phyloP scores from a whole-genome alignment of 2,329 filamentous ascomycete genomes.

The Colletotrichum cordylinicola region DNA sequence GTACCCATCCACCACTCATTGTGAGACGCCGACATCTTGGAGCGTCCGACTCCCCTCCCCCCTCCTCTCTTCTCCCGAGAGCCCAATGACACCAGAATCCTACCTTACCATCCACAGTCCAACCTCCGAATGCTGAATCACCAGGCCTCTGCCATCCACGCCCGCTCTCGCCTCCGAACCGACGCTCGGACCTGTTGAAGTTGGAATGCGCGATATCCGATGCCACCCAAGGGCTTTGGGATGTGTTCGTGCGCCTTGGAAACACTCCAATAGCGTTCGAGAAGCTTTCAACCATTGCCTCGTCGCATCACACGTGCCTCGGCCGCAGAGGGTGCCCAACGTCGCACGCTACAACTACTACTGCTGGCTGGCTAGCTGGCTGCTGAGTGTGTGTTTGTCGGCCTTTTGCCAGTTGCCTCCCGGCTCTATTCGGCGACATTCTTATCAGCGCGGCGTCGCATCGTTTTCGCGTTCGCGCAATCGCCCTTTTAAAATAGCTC shows the following conservation, averaged over 20 bases:
- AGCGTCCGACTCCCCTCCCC: not conserved
- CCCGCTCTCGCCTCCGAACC: not conserved
- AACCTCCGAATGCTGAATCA: not conserved
- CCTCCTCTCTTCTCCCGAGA: not conserved
- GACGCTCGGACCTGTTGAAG: not conserved
- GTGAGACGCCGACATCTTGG: conserved; percentile 7
- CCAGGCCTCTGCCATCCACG: not conserved
- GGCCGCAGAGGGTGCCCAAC: not conserved
- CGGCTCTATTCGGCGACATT: not conserved
- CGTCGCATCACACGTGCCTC: not conserved
- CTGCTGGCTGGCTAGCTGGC: not conserved
- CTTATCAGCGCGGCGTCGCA: not conserved
- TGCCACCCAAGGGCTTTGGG: not conserved
- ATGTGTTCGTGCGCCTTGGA: not conserved
- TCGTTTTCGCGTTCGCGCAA: not conserved
- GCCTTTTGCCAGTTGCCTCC: not conserved
- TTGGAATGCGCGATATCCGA: not conserved
- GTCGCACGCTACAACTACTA: not conserved
- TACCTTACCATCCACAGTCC: not conserved
- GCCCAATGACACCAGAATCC: not conserved
- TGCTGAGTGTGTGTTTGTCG: not conserved
- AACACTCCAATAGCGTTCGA: not conserved
- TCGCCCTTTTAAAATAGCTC: not conserved
- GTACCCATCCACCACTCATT: not conserved
- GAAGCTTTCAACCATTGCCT: not conserved